Evolutionary conservation across 2,329 filamentous ascomycete genomes (phyloP), one percentile per base, ranked within the genome.

Genomic region (Clonostachys byssicola): DNA sequence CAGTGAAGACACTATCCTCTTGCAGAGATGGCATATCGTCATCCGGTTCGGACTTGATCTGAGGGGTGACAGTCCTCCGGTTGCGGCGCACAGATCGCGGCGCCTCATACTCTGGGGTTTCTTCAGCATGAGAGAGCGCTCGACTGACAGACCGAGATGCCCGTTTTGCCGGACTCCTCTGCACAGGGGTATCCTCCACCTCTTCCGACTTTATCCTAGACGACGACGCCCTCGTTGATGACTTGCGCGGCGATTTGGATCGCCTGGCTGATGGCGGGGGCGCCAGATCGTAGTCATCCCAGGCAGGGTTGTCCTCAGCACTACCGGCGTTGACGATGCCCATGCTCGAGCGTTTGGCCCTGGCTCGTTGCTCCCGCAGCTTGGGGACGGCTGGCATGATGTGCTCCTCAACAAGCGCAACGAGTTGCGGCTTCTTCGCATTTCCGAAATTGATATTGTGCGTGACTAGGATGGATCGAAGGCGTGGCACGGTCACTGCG

Each of bases 381-480:
- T 86, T 88, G 54, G 81, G 80, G 3, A 89, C 86, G 57, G 92
- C 86, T 0, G 92, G 88, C 5, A 89, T 70, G 30, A 99, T 79
- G 52, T 94, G 74, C 34, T 87, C 76, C 60, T 86, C 84, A 67
- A 99, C 91, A 42, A 97, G 82, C 8, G 88, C 83, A 50, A 99
- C 77, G 18, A 99, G 82, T 61, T 95, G 86, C 0, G 83, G 73
- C 72, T 99, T 99, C 72, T 97, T 99, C 12, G 94, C 91, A 5
- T 85, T 92, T 0, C 89, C 85, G 63, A 96, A 97, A 36, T 83
- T 72, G 59, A 97, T 75, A 62, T 91, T 88, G 71, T 99, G 89
- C 54, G 84, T 87, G 59, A 97, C 88, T 49, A 99, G 82, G 54
- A 97, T 95, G 43, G 88, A 92, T 59, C 94, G 89, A 57, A 99